Evolutionary conservation across 2,329 filamentous ascomycete species (phyloP).

Genomic region (Xylaria sp.): DNA sequence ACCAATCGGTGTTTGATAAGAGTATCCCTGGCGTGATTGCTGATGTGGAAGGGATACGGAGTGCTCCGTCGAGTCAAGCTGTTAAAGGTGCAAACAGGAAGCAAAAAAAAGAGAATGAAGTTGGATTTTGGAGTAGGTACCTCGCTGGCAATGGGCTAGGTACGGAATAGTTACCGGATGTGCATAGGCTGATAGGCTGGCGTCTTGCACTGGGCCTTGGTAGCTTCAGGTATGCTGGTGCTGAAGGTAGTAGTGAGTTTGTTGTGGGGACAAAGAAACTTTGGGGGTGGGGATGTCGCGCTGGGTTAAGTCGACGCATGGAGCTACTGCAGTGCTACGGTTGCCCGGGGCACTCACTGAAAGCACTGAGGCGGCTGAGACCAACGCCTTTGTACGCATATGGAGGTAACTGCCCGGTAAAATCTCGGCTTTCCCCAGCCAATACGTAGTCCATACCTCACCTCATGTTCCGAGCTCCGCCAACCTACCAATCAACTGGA

Average conservation of each 20-base stretch:
- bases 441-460: neutral
- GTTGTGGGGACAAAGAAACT: slow-evolving; percentile 21
- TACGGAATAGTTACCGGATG: neutral
- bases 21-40: neutral
- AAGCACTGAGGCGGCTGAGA: slow-evolving; percentile 1
- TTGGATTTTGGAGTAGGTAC: slow-evolving; percentile 1
- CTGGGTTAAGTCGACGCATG: slow-evolving; percentile 22
- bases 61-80: neutral
- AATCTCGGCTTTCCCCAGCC: slow-evolving; percentile 16
- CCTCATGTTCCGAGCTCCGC: slow-evolving; percentile 19
- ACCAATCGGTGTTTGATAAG: slow-evolving; percentile 4
- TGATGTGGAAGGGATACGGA: neutral
- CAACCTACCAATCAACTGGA: slow-evolving; percentile 2
- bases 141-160: neutral
- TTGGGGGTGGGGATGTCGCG: slow-evolving; percentile 8
- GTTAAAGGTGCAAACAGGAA: slow-evolving; percentile 10
- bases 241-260: neutral
- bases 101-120: neutral
- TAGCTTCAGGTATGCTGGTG: neutral
- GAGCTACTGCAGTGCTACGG: slow-evolving; percentile 29
- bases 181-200: neutral
- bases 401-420: slow-evolving; percentile 8
- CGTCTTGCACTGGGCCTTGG: neutral
- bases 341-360: neutral
- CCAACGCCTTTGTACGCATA: no score